Evolutionary conservation across 495 filamentous ascomycete genomes (phyloP), one percentile per base, ranked within the genome.

Genomic region (Astrothelium subdiscretum): DNA sequence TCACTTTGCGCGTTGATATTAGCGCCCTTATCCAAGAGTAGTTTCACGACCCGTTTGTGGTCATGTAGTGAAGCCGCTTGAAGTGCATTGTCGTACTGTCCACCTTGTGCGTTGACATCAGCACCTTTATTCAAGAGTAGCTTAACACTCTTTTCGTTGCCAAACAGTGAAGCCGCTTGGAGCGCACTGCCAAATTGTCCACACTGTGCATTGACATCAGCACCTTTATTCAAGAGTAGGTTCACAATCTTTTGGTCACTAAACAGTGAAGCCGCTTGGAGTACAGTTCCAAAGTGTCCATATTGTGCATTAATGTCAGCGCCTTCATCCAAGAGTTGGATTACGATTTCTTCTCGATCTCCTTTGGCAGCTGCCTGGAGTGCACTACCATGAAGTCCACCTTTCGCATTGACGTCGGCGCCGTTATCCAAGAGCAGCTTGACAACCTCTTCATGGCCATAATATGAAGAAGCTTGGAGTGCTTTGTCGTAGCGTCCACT

Each of bases 81-180:
- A 2, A 67, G 59, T 1, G 67, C 66, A 48, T 44, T 68, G 31
- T 62, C 62, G 60, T 65, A 65, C 1, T 57, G 12, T 8, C 62
- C 65, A 22, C 62, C 65, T 35, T 60, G 62, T 5, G 66, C 62
- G 35, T 67, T 67, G 20, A 69, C 66, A 57, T 62, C 29, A 13
- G 60, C 60, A 24, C 43, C 42, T 13, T 22, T 61, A 2, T 48
- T 32, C 5, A 64, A 18, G 4, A 64, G 31, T 15, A 60, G 62
- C 31, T 43, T 24, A n/a, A 64, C 60, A 1, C 31, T 24, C 24
- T 48, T 26, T 3, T 18, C 22, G 44, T 61, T 26, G 2, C 32
- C 24, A 31, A n/a, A 1, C 12, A 11, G 11, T 3, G 31, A 3
- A 13, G 60, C 60, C 2, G 60, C 60, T 12, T 52, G 12, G 4